A percentile compares a stretch with the other conserved stretches of the same genome.
These are phyloP conservation scores for Colletotrichum navitas DNA, from an alignment of 2,329 filamentous ascomycete species.

Conservation along the genomic window DNA sequence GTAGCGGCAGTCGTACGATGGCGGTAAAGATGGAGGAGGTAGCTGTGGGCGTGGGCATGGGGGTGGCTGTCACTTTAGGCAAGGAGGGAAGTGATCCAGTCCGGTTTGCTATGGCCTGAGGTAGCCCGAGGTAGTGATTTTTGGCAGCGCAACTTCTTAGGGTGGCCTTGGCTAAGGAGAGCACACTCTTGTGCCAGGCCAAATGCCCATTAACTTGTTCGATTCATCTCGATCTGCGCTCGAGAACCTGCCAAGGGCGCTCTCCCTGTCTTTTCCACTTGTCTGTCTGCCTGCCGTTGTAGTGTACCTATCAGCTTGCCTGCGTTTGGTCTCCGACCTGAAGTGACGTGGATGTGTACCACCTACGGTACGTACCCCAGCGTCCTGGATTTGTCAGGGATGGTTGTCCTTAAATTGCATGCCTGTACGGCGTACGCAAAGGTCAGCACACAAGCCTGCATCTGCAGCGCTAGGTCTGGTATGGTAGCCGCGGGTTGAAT, in stretches of 20 bases:
- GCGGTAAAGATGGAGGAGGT: neutral
- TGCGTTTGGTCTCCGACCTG: neutral
- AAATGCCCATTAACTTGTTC: constrained; percentile 1
- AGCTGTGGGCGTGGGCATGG: constrained; percentile 6
- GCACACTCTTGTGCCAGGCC: neutral
- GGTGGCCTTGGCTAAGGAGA: neutral
- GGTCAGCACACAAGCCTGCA: constrained; percentile 5
- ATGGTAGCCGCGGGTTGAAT: neutral
- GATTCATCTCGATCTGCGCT: constrained; percentile 26
- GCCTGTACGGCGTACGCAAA: constrained; percentile 1
- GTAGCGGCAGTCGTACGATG: constrained; percentile 1
- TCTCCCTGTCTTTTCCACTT: neutral
- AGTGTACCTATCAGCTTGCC: neutral
- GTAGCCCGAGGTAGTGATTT: neutral
- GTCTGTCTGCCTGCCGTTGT: neutral
- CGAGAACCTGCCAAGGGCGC: constrained; percentile 5
- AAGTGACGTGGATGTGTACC: neutral
- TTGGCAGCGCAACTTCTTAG: neutral
- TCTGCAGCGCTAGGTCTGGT: neutral
- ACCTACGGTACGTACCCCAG: neutral
- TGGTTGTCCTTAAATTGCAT: neutral
- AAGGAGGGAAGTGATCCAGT: neutral
- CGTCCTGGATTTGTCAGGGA: neutral
- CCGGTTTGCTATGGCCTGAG: neutral
- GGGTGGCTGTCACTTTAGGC: constrained; percentile 5